Percentiles rank a stretch among this genome's conserved stretches.
phyloP scores from a whole-genome alignment of 352 stramenopile species.

The Peronospora farinosa region DNA sequence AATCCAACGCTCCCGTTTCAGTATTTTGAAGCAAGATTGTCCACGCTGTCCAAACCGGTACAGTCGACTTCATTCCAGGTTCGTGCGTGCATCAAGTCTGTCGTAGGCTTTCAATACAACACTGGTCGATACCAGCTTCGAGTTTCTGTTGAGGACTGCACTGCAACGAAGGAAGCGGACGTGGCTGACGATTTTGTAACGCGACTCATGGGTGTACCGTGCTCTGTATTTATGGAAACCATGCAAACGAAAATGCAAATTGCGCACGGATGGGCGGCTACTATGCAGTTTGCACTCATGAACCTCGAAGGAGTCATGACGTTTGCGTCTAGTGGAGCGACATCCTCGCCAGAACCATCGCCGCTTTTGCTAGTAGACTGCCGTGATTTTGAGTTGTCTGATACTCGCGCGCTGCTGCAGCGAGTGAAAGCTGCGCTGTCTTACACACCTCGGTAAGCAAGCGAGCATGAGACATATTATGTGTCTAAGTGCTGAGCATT shows the following conservation, averaged over 20 bases:
- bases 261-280: slow-evolving; percentile 54
- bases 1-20: slow-evolving; percentile 37
- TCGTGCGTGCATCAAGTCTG: slow-evolving; percentile 74
- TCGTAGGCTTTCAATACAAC: slow-evolving; percentile 76
- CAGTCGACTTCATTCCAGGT: slow-evolving; percentile 36
- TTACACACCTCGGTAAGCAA: slow-evolving; percentile 5
- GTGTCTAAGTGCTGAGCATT: slow-evolving; percentile 21
- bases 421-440: slow-evolving; percentile 29
- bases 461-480: slow-evolving; percentile 1
- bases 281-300: slow-evolving; percentile 79
- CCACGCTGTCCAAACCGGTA: slow-evolving; percentile 14
- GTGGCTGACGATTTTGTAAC: slow-evolving; percentile 57
- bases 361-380: slow-evolving; percentile 48
- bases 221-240: slow-evolving; percentile 52
- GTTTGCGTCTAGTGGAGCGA: slow-evolving; percentile 22
- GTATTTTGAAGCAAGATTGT: slow-evolving; percentile 39
- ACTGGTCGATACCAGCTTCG: slow-evolving; percentile 62
- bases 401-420: slow-evolving; percentile 41
- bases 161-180: slow-evolving; percentile 39
- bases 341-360: slow-evolving; percentile 16
- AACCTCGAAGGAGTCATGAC: slow-evolving; percentile 75
- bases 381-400: slow-evolving; percentile 33
- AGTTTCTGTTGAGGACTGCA: slow-evolving; percentile 74
- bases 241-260: slow-evolving; percentile 59
- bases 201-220: slow-evolving; percentile 69